These are phyloP conservation scores for Aspergillus pseudotamarii DNA, from an alignment of 2,329 filamentous ascomycete species.

Conservation along the genomic window DNA sequence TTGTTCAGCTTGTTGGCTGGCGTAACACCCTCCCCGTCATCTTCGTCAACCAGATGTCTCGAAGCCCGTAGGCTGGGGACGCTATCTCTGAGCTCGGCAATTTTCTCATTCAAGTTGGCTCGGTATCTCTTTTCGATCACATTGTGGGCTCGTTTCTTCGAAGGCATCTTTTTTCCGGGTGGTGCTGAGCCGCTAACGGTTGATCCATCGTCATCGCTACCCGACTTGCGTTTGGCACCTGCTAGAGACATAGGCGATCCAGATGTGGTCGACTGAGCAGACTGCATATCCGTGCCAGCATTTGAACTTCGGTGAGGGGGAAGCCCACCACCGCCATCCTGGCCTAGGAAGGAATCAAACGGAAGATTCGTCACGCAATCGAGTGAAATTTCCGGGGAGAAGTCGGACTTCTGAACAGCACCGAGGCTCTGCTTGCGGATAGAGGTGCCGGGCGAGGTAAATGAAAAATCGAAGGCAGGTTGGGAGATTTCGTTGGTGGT, in stretches of 20 bases:
- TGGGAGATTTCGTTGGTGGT: constrained; percentile 29
- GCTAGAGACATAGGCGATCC: constrained; percentile 30
- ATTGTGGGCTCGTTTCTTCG: constrained; percentile 95
- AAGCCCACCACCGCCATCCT: constrained; percentile 8
- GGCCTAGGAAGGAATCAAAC: constrained; percentile 20
- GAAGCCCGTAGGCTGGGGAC: constrained; percentile 86
- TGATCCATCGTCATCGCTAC: constrained; percentile 52
- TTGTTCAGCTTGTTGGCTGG: constrained; percentile 96
- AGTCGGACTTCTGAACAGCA: constrained; percentile 24
- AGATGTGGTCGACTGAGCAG: constrained; percentile 22
- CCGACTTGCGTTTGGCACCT: constrained; percentile 67
- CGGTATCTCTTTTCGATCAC: constrained; percentile 98
- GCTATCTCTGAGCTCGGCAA: constrained; percentile 85
- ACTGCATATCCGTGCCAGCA: constrained; percentile 13
- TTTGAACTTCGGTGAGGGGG: constrained; percentile 9
- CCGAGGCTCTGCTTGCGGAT: constrained; percentile 25
- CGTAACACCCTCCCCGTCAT: constrained; percentile 78
- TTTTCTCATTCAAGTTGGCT: constrained; percentile 96
- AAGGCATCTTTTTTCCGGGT: constrained; percentile 57
- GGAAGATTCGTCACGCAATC: constrained; percentile 32
- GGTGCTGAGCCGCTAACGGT: constrained; percentile 33
- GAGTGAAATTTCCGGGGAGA: constrained; percentile 36
- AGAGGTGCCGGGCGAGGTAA: constrained; percentile 30
- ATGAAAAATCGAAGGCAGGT: constrained; percentile 26
- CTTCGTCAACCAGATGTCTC: constrained; percentile 66